Evolutionary conservation across 805 yeast species (phyloP).

Genomic region (Tetrapisispora namnaoensis): DNA sequence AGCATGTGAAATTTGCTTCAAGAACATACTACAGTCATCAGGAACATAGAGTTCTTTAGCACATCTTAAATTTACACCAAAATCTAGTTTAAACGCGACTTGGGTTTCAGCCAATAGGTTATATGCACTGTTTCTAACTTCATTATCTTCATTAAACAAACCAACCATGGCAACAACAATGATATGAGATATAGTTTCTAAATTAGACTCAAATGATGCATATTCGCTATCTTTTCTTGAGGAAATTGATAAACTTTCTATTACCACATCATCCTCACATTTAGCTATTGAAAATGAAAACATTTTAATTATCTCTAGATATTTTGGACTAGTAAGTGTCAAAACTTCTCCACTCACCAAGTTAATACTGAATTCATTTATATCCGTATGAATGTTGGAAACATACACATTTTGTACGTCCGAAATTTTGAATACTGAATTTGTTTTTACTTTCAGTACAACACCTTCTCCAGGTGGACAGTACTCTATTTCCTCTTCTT

Average conservation of each 20-base stretch:
- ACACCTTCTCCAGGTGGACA: conserved; percentile 29
- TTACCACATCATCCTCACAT: conserved; percentile 31
- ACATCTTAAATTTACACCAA: conserved; percentile 46
- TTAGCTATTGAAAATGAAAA: conserved; percentile 57
- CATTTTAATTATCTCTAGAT: conserved; percentile 58
- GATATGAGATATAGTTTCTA: conserved; percentile 47
- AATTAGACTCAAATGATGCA: conserved; percentile 18
- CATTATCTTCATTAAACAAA: conserved; percentile 47
- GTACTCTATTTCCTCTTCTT: conserved; percentile 35
- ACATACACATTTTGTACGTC: conserved; percentile 34
- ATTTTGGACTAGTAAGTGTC: conserved; percentile 40
- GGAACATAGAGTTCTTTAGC: conserved; percentile 61
- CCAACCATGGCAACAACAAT: conserved; percentile 61
- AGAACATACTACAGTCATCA: conserved; percentile 51
- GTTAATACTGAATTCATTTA: conserved; percentile 42
- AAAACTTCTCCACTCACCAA: conserved; percentile 29
- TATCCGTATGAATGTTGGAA: conserved; percentile 36
- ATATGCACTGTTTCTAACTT: conserved; percentile 55
- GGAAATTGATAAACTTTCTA: conserved; percentile 8
- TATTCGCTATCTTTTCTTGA: not conserved
- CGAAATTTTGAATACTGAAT: conserved; percentile 36
- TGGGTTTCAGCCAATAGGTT: conserved; percentile 52
- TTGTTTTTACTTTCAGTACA: conserved; percentile 30
- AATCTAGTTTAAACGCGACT: conserved; percentile 47
- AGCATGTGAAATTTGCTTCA: conserved; percentile 45